Evolutionary conservation across 2,329 filamentous ascomycete species (phyloP).

Genomic region (Calonectria montana): DNA sequence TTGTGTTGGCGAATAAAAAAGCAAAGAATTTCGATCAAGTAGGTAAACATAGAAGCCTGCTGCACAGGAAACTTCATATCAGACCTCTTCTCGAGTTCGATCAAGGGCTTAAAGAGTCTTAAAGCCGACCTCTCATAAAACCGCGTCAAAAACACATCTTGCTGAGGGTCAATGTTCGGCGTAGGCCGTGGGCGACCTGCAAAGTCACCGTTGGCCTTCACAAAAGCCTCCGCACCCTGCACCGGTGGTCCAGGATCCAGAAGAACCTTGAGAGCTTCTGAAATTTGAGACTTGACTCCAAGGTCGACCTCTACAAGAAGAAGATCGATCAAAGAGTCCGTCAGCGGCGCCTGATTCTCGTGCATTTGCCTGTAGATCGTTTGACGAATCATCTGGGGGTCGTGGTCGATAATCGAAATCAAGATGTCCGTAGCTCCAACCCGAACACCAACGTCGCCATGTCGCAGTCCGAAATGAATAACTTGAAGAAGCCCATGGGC

Average conservation of each 20-base stretch:
- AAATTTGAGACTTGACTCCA: conserved; percentile 94
- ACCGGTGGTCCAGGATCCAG: conserved; percentile 75
- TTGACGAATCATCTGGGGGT: conserved; percentile 91
- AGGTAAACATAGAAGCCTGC: conserved; percentile 89
- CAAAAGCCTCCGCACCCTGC: conserved; percentile 65
- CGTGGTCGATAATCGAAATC: conserved; percentile 94
- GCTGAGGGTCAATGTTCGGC: conserved; percentile 73
- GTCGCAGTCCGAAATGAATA: conserved; percentile 90
- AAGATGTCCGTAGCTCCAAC: conserved; percentile 95
- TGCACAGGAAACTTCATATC: conserved; percentile 81
- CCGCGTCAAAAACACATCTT: conserved; percentile 85
- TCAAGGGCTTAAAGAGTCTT: conserved; percentile 87
- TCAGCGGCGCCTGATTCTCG: conserved; percentile 86
- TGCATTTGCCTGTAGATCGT: conserved; percentile 93
- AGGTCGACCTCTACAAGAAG: conserved; percentile 91
- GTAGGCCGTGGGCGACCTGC: conserved; percentile 70
- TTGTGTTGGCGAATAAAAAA: conserved; percentile 94
- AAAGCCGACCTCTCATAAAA: conserved; percentile 92
- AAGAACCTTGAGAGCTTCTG: conserved; percentile 93
- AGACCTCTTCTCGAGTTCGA: conserved; percentile 77
- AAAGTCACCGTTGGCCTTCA: conserved; percentile 76
- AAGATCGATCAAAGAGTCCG: conserved; percentile 92
- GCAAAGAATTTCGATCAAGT: conserved; percentile 91
- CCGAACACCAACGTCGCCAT: conserved; percentile 84
- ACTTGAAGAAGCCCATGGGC: conserved; percentile 87